These are phyloP conservation scores for Triticum aestivum DNA, from an alignment of 176 grass and related monocot species.

Conservation along the genomic window DNA sequence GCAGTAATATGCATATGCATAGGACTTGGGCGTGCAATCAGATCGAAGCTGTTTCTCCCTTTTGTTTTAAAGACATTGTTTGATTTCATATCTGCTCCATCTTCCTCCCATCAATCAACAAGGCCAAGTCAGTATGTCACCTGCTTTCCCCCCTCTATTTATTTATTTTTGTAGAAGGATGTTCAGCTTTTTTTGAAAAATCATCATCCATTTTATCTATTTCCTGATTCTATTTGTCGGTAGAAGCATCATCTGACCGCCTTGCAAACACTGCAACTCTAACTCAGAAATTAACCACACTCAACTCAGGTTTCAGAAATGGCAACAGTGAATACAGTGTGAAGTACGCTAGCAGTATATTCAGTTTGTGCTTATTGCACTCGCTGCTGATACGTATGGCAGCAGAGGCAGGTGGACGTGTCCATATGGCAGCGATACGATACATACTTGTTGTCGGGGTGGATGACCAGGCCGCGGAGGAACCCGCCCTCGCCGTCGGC, in stretches of 20 bases:
- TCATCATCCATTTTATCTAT: background rate
- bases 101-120: background rate
- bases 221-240: background rate
- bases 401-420: background rate
- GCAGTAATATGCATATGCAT: background rate
- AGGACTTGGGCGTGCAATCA: background rate
- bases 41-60: background rate
- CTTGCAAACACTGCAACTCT: background rate
- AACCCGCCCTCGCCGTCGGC: background rate
- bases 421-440: background rate
- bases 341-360: background rate
- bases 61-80: too few species aligned
- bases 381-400: too few species aligned
- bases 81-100: background rate
- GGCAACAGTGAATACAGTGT: background rate
- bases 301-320: background rate
- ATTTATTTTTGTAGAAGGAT: background rate
- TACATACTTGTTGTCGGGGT: slow-evolving; percentile 65
- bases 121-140: background rate
- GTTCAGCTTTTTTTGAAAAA: background rate
- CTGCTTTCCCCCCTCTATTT: background rate
- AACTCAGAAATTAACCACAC: background rate
- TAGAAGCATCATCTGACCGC: background rate
- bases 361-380: background rate
- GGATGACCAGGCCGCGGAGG: slow-evolving; percentile 50